A percentile compares a stretch with the other conserved stretches of the same genome.
These are phyloP conservation scores for Cylindricascospora bacillispora DNA, from an alignment of 1,139 yeast species.

Conservation along the genomic window DNA sequence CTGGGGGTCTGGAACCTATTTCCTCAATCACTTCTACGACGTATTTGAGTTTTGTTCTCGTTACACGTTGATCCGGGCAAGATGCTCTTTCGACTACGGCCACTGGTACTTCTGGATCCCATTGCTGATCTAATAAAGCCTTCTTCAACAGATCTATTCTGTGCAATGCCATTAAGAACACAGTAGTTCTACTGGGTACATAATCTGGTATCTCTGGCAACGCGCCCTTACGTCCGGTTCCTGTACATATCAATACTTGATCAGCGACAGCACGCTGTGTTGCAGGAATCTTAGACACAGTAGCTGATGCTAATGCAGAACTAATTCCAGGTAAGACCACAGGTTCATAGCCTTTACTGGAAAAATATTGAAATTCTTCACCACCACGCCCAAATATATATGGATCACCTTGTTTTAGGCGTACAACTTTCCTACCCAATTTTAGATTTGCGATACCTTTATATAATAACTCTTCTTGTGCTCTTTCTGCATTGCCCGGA, in stretches of 20 bases:
- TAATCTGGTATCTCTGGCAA: slow-evolving; percentile 70
- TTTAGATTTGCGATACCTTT: slow-evolving; percentile 54
- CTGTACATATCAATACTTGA: slow-evolving; percentile 86
- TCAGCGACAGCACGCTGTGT: slow-evolving; percentile 91
- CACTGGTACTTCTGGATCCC: slow-evolving; percentile 67
- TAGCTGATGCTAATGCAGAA: slow-evolving; percentile 83
- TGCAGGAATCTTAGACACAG: slow-evolving; percentile 75
- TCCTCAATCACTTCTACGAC: slow-evolving; percentile 63
- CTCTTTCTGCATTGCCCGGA: slow-evolving; percentile 93
- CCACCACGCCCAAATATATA: slow-evolving; percentile 96
- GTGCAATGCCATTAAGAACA: slow-evolving; percentile 85
- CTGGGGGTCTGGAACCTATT: slow-evolving; percentile 92
- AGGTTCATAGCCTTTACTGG: slow-evolving; percentile 55
- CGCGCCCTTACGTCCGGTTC: slow-evolving; percentile 84
- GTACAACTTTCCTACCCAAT: slow-evolving; percentile 65
- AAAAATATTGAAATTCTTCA: slow-evolving; percentile 68
- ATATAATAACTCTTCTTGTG: slow-evolving; percentile 70
- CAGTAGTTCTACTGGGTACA: slow-evolving; percentile 61
- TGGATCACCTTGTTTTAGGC: slow-evolving; percentile 95
- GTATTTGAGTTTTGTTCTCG: slow-evolving; percentile 55
- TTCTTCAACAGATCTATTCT: slow-evolving; percentile 59
- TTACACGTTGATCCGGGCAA: slow-evolving; percentile 83
- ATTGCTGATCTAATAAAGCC: slow-evolving; percentile 41
- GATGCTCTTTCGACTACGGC: slow-evolving; percentile 86
- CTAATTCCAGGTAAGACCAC: slow-evolving; percentile 78